Percentiles rank a stretch among this genome's conserved stretches.
These are phyloP conservation scores for Micractinium sp. DNA, from an alignment of 139 green algal species.

Conservation along the genomic window DNA sequence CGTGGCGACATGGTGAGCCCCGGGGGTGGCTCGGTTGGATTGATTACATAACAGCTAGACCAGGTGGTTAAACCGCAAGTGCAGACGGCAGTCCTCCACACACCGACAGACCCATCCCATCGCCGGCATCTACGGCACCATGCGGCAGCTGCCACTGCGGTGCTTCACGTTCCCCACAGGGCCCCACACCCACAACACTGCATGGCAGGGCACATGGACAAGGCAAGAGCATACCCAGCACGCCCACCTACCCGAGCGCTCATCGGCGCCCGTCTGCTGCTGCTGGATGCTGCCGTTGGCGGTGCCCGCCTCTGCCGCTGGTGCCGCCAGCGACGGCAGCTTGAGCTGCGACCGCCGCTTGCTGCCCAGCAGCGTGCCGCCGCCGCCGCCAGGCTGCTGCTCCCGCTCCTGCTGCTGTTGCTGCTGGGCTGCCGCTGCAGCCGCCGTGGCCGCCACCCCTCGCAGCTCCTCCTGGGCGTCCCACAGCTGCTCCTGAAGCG, in stretches of 20 bases:
- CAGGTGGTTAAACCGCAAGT: neutral
- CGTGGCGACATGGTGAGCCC: too few relatives aligned
- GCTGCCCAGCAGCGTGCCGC: neutral
- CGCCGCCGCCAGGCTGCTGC: neutral
- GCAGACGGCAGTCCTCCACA: too few relatives aligned
- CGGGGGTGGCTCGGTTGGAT: too few relatives aligned
- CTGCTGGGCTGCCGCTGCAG: constrained; percentile 8
- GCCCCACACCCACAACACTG: too few relatives aligned
- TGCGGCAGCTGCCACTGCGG: too few relatives aligned
- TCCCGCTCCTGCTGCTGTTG: neutral
- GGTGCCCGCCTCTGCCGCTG: neutral
- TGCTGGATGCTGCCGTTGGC: neutral
- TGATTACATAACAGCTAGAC: too few relatives aligned
- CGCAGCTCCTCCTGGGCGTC: constrained; percentile 34
- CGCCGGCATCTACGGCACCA: too few relatives aligned
- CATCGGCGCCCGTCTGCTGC: neutral
- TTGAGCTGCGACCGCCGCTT: neutral
- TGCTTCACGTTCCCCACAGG: too few relatives aligned
- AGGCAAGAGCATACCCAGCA: neutral
- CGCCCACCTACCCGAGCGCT: constrained; percentile 5
- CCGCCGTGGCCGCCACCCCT: neutral
- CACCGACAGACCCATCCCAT: too few relatives aligned
- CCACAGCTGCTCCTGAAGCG: constrained; percentile 44
- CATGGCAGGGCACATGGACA: neutral
- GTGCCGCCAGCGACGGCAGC: neutral